Percentiles rank a stretch among this genome's conserved stretches.
phyloP scores from a whole-genome alignment of 2,329 filamentous ascomycete genomes.

The Scopulariopsis brevicaulis region DNA sequence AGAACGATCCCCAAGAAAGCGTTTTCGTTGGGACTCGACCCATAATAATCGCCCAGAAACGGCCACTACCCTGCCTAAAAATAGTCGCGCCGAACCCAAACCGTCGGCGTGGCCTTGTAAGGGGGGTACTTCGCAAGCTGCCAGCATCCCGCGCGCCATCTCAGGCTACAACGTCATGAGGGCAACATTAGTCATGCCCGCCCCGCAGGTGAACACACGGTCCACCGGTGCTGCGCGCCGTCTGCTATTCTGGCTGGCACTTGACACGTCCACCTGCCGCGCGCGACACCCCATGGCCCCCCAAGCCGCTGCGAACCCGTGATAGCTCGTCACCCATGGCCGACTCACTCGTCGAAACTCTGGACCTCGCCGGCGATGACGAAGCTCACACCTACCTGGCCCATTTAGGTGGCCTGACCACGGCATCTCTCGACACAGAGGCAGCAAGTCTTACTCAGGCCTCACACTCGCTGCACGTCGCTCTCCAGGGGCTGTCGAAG shows the following conservation, averaged over 20 bases:
- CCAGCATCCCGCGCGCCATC: no score
- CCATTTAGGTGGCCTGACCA: conserved; percentile 64
- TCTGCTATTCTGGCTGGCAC: not conserved
- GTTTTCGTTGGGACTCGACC: not conserved
- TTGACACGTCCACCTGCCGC: not conserved
- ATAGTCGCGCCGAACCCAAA: no score
- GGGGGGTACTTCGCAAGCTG: no score
- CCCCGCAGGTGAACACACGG: no score
- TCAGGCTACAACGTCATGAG: no score
- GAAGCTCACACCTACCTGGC: conserved; percentile 61
- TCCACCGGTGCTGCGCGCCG: no score
- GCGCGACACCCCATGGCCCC: not conserved
- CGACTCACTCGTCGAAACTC: conserved; percentile 21
- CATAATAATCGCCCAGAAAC: not conserved
- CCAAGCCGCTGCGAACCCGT: not conserved
- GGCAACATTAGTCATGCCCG: no score
- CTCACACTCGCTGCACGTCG: conserved; percentile 69
- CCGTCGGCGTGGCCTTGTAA: no score
- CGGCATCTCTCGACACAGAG: conserved; percentile 65
- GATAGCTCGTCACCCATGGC: conserved; percentile 17
- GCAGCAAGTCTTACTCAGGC: conserved; percentile 69
- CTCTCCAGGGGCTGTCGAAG: conserved; percentile 79
- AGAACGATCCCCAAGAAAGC: not conserved
- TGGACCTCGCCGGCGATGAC: conserved; percentile 17
- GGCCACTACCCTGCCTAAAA: no score